Percentiles rank a stretch among this genome's conserved stretches.
Conservation (phyloP, 441 rosid species). For the Bruguiera hainesii region DNA sequence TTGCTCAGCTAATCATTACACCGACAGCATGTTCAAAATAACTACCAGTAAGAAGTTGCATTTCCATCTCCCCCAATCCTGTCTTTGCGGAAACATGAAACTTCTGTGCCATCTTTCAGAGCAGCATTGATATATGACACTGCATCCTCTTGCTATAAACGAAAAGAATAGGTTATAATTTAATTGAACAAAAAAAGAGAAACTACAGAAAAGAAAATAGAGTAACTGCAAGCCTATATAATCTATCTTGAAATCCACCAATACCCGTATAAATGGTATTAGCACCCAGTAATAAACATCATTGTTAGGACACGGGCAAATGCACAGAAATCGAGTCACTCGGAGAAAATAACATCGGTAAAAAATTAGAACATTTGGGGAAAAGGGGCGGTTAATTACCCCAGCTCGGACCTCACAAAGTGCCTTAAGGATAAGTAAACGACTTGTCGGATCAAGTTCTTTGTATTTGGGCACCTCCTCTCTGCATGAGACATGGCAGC, state of each 20-base stretch:
- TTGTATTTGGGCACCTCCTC: conserved; percentile 58
- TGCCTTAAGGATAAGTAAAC: conserved; percentile 61
- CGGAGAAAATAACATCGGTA: conserved; percentile 2
- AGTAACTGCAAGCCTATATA: conserved; percentile 5
- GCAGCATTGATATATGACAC: conserved; percentile 47
- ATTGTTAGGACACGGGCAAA: not conserved
- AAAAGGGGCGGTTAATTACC: conserved; percentile 33
- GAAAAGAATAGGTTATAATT: conserved; percentile 14
- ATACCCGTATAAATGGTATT: not conserved
- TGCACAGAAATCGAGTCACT: not conserved
- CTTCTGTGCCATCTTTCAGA: conserved; percentile 40
- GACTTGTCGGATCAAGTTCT: conserved; percentile 52
- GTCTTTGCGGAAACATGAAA: conserved; percentile 55
- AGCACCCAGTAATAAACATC: conserved; percentile 4
- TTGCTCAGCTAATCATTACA: conserved; percentile 18
- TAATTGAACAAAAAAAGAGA: conserved; percentile 13
- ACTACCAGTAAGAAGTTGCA: conserved; percentile 69
- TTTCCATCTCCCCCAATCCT: conserved; percentile 60
- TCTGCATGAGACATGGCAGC: conserved; percentile 35
- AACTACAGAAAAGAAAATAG: no score
- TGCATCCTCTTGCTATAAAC: conserved; percentile 67
- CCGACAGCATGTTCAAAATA: conserved; percentile 18
- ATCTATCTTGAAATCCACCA: conserved; percentile 12
- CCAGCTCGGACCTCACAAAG: conserved; percentile 80
- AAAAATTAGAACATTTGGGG: conserved; percentile 16